Evolutionary conservation across 2,329 filamentous ascomycete genomes (phyloP), one percentile per base, ranked within the genome.

Genomic region (Fonsecaea pugnacius): DNA sequence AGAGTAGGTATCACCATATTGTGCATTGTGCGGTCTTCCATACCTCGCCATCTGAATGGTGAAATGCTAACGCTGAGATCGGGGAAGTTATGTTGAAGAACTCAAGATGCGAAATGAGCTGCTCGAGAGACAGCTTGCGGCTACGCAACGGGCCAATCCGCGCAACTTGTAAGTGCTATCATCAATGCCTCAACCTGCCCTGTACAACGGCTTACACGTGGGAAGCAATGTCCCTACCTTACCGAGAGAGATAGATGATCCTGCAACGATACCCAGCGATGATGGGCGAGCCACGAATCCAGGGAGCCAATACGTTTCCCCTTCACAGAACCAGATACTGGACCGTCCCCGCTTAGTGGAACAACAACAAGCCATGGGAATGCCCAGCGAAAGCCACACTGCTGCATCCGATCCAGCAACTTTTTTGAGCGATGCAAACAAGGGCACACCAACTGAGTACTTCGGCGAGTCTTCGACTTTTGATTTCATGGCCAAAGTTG

Each of bases 381-480:
- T 30, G 21, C 21, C 40, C 14, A 32, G 33, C 24, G 54, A 40
- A 57, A 38, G 35, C 24, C 33, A 30, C 4, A 46, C 18, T 12
- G 36, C 54, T 14, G 35, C 33, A n/a, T 40, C 54, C 12, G 54
- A 57, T 46, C 36, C 35, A 16, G 40, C 16, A 32, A 32, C 54
- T 16, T 36, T 18, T 9, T 32, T 40, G 27, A 57, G 54, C n/a
- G 54, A 57, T 14, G 54, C 54, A 7, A 57, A 36, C 24, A 57
- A 57, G 40, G 36, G 54, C n/a, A 57, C 54, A 16, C 54, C 54
- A n/a, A 57, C 12, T 10, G 54, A 57, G 54, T 57, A 57, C 36
- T 57, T 57, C 10, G 54, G 54, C 54, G 54, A 57, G 24, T 57
- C 54, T 30, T 57, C 54, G 36, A 57, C 36, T 30, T 57, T 57